Conservation (phyloP, 352 stramenopile species). For the Globisporangium acanthophoron region DNA sequence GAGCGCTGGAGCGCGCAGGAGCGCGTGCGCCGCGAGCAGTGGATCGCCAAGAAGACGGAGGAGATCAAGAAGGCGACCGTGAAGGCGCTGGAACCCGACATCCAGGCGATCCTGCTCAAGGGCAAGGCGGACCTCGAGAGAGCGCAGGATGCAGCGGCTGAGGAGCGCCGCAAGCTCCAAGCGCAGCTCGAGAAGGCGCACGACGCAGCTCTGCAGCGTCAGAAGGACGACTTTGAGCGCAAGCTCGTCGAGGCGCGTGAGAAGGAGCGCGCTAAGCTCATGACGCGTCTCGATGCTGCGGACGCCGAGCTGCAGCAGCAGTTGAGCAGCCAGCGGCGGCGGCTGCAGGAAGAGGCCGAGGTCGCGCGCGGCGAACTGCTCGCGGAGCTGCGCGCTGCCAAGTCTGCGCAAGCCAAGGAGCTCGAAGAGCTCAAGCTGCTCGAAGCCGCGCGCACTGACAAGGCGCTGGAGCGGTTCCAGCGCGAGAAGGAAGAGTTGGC, state of each 20-base stretch:
- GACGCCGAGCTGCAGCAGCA: conserved; percentile 79
- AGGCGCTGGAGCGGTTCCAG: conserved; percentile 30
- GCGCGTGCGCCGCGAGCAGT: conserved; percentile 66
- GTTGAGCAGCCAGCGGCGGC: conserved; percentile 55
- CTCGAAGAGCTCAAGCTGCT: conserved; percentile 54
- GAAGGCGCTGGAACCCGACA: conserved; percentile 69
- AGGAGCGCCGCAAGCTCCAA: conserved; percentile 55
- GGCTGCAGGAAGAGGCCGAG: conserved; percentile 69
- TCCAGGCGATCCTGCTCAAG: conserved; percentile 74
- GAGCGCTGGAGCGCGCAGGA: conserved; percentile 66
- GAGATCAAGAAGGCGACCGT: conserved; percentile 85
- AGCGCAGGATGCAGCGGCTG: conserved; percentile 38
- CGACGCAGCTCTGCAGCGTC: conserved; percentile 36
- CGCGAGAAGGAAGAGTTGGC: conserved; percentile 64
- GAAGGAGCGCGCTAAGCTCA: conserved; percentile 70
- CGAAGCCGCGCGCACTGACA: conserved; percentile 30
- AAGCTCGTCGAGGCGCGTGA: conserved; percentile 67
- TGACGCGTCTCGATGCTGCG: conserved; percentile 62
- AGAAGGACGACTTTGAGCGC: conserved; percentile 68
- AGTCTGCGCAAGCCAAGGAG: conserved; percentile 48
- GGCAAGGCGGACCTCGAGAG: conserved; percentile 69
- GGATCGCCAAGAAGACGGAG: conserved; percentile 79
- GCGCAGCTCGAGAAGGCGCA: conserved; percentile 55
- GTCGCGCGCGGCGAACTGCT: conserved; percentile 50
- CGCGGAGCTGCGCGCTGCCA: conserved; percentile 40